Evolutionary conservation across 495 filamentous ascomycete genomes (phyloP), one percentile per base, ranked within the genome.

Genomic region (Penicillium paxilli): DNA sequence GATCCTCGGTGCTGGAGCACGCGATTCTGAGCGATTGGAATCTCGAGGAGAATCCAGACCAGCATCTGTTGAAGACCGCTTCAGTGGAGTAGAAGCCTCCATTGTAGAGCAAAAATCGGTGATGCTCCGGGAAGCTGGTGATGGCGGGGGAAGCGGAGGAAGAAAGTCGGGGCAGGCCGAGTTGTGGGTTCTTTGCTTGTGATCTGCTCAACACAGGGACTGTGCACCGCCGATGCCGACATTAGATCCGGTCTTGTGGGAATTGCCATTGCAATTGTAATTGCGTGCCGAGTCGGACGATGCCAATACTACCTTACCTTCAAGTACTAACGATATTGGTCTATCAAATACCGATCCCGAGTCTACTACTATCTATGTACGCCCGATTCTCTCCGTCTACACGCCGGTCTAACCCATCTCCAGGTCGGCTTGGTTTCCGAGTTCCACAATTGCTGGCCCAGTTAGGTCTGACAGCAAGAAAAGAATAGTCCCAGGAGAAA

Each of bases 61-160:
- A 30, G 73, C 74, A 32, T 74, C 73, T 44, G 63, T 68, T 11
- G 73, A 70, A 24, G 75, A 76, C 24, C 73, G 72, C 58, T 78
- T 78, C 63, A 70, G 67, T 46, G 63, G 64, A 53, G 64, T 61
- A 19, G 52, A 61, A 21, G 50, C 60, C 49, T 64, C 58, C 62
- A 66, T 61, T 47, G 51, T n/a, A 20, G 40, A 37, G 48, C 54
- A 28, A 54, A 49, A 46, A 42, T 74, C 71, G 71, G 71, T 63
- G 73, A 73, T 74, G 46, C 73, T 76, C 73, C 73, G 73, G 66
- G 44, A 49, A 40, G 49, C 50, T 61, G 62, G 63, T 47, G 57
- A 38, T 33, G 44, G 53, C 46, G 26, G 61, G 56, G 57, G 52
- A 55, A 45, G 25, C 6, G 37, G 40, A 54, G 25, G 47, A 38